Conservation (phyloP, 2,329 filamentous ascomycete genomes). For the Neophaeococcomyces aloes region DNA sequence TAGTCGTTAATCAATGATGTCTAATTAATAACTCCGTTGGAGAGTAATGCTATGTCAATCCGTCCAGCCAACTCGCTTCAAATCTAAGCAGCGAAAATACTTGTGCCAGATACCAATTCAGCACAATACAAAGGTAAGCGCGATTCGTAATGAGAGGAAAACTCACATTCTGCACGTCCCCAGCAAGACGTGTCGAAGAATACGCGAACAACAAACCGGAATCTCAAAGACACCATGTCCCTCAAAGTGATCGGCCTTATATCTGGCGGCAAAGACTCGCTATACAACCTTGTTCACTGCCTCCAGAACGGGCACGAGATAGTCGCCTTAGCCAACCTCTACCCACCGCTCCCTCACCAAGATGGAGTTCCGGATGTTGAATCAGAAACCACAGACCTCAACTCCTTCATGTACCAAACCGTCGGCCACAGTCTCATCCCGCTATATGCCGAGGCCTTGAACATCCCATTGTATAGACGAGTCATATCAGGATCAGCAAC, state of each 20-base stretch:
- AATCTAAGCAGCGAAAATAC: too few species aligned
- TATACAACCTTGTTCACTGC: conserved; percentile 88
- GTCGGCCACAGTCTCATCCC: conserved; percentile 82
- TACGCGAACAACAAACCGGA: not conserved
- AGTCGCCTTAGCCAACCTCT: conserved; percentile 79
- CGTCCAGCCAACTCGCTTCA: too few species aligned
- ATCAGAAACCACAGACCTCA: conserved; percentile 55
- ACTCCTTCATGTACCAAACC: conserved; percentile 99
- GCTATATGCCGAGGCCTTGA: conserved; percentile 68
- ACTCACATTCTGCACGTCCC: too few species aligned
- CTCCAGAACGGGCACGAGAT: conserved; percentile 73
- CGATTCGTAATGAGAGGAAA: too few species aligned
- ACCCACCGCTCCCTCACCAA: conserved; percentile 50
- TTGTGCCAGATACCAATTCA: too few species aligned
- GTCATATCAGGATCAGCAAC: conserved; percentile 62
- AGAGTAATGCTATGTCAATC: too few species aligned
- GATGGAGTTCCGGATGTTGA: conserved; percentile 24
- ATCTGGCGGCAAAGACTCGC: conserved; percentile 93
- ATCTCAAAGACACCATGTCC: conserved; percentile 5
- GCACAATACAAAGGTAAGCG: too few species aligned
- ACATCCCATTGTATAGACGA: conserved; percentile 72
- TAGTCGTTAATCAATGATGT: too few species aligned
- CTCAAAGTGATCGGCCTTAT: conserved; percentile 80
- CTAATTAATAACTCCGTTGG: too few species aligned
- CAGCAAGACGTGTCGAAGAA: too few species aligned